These are phyloP conservation scores for Fusarium sp. DNA, from an alignment of 2,329 filamentous ascomycete genomes.

Conservation along the genomic window DNA sequence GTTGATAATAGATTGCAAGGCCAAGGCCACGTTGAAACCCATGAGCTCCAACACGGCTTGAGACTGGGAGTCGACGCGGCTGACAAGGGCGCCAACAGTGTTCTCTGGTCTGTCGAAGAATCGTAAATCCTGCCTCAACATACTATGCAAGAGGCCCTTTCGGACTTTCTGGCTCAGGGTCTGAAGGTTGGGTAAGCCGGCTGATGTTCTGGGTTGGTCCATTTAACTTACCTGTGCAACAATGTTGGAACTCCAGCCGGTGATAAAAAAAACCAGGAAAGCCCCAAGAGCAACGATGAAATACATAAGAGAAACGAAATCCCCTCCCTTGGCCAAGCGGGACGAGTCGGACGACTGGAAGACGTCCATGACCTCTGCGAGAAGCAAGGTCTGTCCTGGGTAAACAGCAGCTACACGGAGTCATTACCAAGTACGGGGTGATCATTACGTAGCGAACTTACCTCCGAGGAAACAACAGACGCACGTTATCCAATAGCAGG, in stretches of 20 bases:
- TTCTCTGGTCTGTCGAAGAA: conserved; percentile 57
- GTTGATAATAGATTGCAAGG: conserved; percentile 51
- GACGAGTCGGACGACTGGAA: conserved; percentile 29
- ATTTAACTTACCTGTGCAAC: conserved; percentile 19
- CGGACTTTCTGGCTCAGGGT: not conserved
- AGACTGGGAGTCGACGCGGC: conserved; percentile 50
- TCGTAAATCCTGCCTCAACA: conserved; percentile 49
- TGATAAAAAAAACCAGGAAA: conserved; percentile 54
- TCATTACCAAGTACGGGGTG: conserved; percentile 12
- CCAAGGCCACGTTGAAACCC: conserved; percentile 54
- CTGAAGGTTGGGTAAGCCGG: not conserved
- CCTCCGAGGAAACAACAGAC: conserved; percentile 7
- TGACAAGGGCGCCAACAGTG: conserved; percentile 51
- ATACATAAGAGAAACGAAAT: conserved; percentile 67
- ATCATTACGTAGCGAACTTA: not conserved
- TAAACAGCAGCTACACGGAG: conserved; percentile 14
- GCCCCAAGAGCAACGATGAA: conserved; percentile 58
- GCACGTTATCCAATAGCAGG: not conserved
- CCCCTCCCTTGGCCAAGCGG: conserved; percentile 50
- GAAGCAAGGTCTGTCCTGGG: conserved; percentile 56
- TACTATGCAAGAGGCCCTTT: not conserved
- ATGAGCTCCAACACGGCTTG: conserved; percentile 54
- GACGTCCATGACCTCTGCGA: conserved; percentile 54
- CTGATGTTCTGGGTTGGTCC: accelerated
- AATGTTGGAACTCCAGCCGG: conserved; percentile 51